phyloP scores from a whole-genome alignment of 176 grass and related monocot genomes.

The Cocos nucifera region DNA sequence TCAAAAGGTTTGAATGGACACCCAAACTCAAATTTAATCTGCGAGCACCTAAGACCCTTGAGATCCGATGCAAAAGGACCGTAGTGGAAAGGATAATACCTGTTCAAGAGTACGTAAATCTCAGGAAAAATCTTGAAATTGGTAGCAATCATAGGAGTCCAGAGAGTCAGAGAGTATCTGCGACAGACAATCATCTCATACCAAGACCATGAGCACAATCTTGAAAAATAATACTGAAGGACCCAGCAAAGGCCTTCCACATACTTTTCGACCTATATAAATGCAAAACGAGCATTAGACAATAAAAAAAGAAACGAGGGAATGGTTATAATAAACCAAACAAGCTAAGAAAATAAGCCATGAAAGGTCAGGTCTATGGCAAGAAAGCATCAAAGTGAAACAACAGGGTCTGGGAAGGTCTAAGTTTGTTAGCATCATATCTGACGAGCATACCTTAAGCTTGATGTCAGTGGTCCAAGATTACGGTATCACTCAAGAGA shows the following conservation, averaged over 20 bases:
- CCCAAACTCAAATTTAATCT: conserved; percentile 27
- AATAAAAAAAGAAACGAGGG: background rate
- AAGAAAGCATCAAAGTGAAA: too few species aligned
- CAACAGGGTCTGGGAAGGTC: too few species aligned
- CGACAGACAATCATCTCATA: conserved; percentile 3
- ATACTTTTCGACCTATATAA: conserved; percentile 50
- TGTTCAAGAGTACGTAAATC: conserved; percentile 2
- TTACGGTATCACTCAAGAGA: too few species aligned
- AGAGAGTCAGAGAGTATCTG: background rate
- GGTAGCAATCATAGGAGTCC: too few species aligned
- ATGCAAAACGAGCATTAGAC: background rate
- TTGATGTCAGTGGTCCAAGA: too few species aligned
- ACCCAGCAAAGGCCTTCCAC: conserved; percentile 61
- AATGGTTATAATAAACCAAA: background rate
- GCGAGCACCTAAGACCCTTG: conserved; percentile 29
- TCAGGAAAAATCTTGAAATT: too few species aligned
- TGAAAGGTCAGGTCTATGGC: background rate
- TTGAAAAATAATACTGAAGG: conserved; percentile 47
- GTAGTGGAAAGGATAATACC: conserved; percentile 52
- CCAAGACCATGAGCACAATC: conserved; percentile 56
- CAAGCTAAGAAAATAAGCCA: background rate
- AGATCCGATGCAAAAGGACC: conserved; percentile 57
- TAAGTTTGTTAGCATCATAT: too few species aligned
- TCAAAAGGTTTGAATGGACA: conserved; percentile 45
- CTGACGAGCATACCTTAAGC: too few species aligned